These are phyloP conservation scores for Parastagonospora avenae DNA, from an alignment of 2,329 filamentous ascomycete species.

Conservation along the genomic window DNA sequence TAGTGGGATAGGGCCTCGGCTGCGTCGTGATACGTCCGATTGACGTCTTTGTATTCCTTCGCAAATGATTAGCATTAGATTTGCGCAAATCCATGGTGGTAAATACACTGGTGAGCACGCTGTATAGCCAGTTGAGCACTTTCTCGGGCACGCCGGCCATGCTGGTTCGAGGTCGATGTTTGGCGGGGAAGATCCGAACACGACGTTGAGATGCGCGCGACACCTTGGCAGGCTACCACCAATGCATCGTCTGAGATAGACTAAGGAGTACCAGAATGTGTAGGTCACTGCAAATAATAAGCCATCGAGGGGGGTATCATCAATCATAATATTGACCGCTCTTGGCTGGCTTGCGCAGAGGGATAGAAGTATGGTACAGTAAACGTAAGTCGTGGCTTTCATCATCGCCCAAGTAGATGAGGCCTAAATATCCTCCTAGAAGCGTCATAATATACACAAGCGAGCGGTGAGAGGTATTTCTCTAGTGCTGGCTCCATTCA, in stretches of 20 bases:
- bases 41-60: slow-evolving; percentile 92
- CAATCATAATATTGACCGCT: slow-evolving; percentile 8
- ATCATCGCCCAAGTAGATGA: slow-evolving; percentile 10
- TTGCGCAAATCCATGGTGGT: too few species aligned
- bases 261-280: neutral
- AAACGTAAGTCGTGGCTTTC: slow-evolving; percentile 23
- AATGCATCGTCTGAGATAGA: neutral
- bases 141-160: slow-evolving; percentile 80
- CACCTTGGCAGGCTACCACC: slow-evolving; percentile 26
- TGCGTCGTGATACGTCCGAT: slow-evolving; percentile 89
- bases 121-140: slow-evolving; percentile 94
- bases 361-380: slow-evolving; percentile 27
- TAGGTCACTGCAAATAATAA: neutral
- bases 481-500: slow-evolving; percentile 95
- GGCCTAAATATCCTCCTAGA: neutral
- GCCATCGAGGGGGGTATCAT: neutral
- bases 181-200: slow-evolving; percentile 33
- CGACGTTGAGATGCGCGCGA: slow-evolving; percentile 1
- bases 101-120: slow-evolving; percentile 68
- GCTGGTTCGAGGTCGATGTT: slow-evolving; percentile 25
- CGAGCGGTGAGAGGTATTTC: slow-evolving; percentile 4
- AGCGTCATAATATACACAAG: slow-evolving; percentile 31
- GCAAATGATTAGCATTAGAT: neutral
- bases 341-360: slow-evolving; percentile 12
- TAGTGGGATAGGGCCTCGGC: slow-evolving; percentile 80